These are phyloP conservation scores for Mallotus repandus DNA, from an alignment of 441 rosid genomes.

Conservation along the genomic window DNA sequence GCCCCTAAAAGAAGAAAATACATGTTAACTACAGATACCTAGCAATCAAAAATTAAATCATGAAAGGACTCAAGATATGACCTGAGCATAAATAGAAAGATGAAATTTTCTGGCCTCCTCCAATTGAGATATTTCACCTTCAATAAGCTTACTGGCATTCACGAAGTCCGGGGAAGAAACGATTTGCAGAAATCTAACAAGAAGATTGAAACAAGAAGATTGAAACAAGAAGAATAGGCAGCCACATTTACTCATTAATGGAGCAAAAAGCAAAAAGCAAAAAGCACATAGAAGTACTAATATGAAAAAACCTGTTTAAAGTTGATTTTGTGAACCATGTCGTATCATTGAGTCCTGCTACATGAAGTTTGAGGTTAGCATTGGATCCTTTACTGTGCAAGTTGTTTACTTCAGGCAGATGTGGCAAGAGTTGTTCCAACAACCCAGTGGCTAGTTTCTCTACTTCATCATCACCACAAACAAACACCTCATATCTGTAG, in stretches of 20 bases:
- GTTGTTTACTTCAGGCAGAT: conserved; percentile 43
- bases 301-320: conserved; percentile 42
- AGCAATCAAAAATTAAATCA: conserved; percentile 8
- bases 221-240: neutral
- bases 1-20: conserved; percentile 16
- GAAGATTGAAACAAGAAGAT: neutral
- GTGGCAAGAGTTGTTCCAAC: conserved; percentile 51
- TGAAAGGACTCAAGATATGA: conserved; percentile 24
- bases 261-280: conserved; percentile 9
- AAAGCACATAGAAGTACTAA: conserved; percentile 10
- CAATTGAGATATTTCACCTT: conserved; percentile 60
- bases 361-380: conserved; percentile 47
- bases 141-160: conserved; percentile 38
- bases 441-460: conserved; percentile 50
- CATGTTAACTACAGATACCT: neutral
- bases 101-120: conserved; percentile 65
- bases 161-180: conserved; percentile 42
- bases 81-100: conserved; percentile 52
- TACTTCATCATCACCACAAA: conserved; percentile 36
- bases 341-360: conserved; percentile 29
- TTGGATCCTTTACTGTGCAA: conserved; percentile 42
- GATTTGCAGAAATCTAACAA: conserved; percentile 46
- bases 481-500: conserved; percentile 54
- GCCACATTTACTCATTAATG: neutral
- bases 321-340: conserved; percentile 65